A percentile compares a stretch with the other conserved stretches of the same genome.
Evolutionary conservation across 2,329 filamentous ascomycete genomes (phyloP).

Genomic region (Phaeosphaeriaceae sp.): DNA sequence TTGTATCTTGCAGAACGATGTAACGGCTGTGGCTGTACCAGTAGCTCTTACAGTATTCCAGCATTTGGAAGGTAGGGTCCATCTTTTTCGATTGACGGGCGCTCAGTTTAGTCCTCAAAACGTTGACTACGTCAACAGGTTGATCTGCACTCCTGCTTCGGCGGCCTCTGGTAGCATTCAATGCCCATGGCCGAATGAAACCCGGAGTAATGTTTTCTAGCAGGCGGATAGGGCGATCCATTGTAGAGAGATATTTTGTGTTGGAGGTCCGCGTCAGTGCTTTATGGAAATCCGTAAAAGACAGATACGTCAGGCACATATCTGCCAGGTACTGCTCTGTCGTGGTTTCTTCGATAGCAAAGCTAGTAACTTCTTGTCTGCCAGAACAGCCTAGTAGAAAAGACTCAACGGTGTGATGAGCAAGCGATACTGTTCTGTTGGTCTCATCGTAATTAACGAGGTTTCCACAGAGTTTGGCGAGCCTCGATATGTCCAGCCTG

Average conservation of each 20-base stretch:
- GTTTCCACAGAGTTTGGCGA: constrained; percentile 21
- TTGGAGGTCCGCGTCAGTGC: constrained; percentile 19
- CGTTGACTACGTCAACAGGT: constrained; percentile 16
- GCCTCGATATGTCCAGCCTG: constrained; percentile 15
- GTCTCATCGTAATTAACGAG: constrained; percentile 18
- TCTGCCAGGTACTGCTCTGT: constrained; percentile 23
- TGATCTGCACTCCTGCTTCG: constrained; percentile 10
- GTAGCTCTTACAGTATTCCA: constrained; percentile 23
- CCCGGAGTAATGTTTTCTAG: constrained; percentile 7
- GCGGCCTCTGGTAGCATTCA: constrained; percentile 8
- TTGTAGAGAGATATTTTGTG: constrained; percentile 13
- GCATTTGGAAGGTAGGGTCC: constrained; percentile 18
- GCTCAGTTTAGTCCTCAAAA: constrained; percentile 18
- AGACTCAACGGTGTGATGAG: constrained; percentile 22
- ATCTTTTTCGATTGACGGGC: constrained; percentile 13
- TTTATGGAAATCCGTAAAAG: constrained; percentile 25
- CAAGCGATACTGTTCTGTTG: constrained; percentile 14
- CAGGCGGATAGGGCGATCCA: constrained; percentile 6
- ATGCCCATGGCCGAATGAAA: constrained; percentile 10
- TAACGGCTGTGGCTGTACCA: constrained; percentile 21
- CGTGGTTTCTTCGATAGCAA: constrained; percentile 13
- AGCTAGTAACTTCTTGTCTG: constrained; percentile 1
- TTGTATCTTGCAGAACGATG: constrained; percentile 12
- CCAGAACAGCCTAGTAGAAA: constrained; percentile 14
- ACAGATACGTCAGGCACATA: constrained; percentile 23